phyloP scores from a whole-genome alignment of 2,329 filamentous ascomycete genomes.

The Calonectria pauciramosa region DNA sequence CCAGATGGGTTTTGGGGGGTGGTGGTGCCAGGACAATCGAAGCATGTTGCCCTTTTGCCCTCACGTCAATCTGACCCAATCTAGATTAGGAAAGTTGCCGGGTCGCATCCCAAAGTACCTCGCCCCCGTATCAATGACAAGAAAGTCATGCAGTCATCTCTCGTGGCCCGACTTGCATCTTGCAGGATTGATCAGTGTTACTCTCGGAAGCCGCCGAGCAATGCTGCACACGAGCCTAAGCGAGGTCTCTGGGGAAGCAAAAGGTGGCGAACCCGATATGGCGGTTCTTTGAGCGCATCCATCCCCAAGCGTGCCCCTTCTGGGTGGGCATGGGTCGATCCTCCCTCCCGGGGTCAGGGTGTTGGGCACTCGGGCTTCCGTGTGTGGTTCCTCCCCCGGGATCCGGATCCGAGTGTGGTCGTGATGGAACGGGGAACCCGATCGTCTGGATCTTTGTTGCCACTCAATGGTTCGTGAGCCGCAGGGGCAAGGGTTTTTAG shows the following conservation, averaged over 20 bases:
- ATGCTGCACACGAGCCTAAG: neutral
- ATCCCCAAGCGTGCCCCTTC: neutral
- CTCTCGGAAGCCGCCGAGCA: neutral
- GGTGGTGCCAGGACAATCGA: neutral
- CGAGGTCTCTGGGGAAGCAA: neutral
- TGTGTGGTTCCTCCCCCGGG: neutral
- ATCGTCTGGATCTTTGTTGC: slow-evolving; percentile 8
- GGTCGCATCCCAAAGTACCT: neutral
- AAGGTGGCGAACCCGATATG: neutral
- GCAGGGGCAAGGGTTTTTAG: neutral
- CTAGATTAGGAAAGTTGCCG: neutral
- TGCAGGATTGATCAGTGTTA: neutral
- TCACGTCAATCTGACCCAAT: neutral
- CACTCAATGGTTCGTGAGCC: slow-evolving; percentile 12
- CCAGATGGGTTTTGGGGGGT: too few relatives aligned
- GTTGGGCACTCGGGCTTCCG: neutral
- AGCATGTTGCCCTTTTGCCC: neutral
- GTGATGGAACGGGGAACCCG: slow-evolving; percentile 11
- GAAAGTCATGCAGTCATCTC: neutral
- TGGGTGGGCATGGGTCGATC: slow-evolving; percentile 1
- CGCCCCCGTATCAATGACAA: neutral
- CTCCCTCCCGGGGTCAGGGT: neutral
- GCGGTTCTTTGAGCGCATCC: neutral
- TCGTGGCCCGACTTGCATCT: neutral
- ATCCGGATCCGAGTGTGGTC: slow-evolving; percentile 17